A percentile compares a stretch with the other conserved stretches of the same genome.
Conservation (phyloP, 345 rosid species). For the Lepidium sativum region DNA sequence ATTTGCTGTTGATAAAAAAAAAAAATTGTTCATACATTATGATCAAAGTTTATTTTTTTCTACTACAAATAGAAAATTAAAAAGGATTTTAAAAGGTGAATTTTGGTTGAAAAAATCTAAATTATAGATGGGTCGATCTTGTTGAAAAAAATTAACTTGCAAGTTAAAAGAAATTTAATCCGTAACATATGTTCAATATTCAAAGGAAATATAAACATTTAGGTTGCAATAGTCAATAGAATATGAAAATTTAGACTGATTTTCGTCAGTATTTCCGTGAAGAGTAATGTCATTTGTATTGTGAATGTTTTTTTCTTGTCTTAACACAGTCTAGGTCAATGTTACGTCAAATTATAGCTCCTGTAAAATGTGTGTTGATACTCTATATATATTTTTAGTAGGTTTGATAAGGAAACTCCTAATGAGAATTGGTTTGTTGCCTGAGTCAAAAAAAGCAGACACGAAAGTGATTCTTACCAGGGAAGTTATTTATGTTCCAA, state of each 20-base stretch:
- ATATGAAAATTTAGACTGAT: background rate
- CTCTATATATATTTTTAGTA: background rate
- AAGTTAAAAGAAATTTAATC: no score
- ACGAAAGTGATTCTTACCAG: constrained; percentile 10
- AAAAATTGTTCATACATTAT: no score
- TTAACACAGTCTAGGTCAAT: background rate
- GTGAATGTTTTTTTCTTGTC: no score
- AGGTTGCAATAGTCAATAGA: background rate
- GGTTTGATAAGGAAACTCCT: background rate
- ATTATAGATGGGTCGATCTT: no score
- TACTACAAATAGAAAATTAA: no score
- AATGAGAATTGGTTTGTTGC: background rate
- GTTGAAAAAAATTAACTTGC: no score
- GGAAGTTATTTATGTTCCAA: constrained; percentile 5
- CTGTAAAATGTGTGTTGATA: background rate
- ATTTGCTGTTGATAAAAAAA: no score
- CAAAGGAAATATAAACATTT: background rate
- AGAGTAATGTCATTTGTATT: no score
- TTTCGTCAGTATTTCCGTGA: background rate
- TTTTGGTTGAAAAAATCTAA: no score
- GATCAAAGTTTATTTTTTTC: no score
- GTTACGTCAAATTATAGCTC: background rate
- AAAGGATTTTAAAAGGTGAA: no score
- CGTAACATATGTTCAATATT: background rate
- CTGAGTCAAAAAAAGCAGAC: constrained; percentile 18